Base-by-base conservation (phyloP, 1,139 yeast species). In the Petasospora fabianii region DNA sequence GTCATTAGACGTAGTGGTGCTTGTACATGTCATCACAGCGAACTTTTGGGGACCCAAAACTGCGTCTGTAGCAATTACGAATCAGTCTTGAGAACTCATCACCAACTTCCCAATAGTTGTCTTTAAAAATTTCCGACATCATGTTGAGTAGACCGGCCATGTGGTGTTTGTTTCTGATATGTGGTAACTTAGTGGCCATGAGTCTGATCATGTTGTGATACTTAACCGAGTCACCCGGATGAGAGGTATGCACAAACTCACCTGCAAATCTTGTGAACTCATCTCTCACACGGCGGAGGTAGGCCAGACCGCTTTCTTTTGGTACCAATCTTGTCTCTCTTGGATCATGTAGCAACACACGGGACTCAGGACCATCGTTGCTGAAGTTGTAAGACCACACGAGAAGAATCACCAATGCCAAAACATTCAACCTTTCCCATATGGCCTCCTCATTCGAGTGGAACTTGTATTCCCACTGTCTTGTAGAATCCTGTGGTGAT, bases 51-150 rank as follows among this genome's bases (percentile, higher is more conserved):
- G 69, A 68, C 0, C 86, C 86, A 33, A 75, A 62, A 27, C 79
- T 71, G 50, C 86, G 62, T 37, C 69, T 69, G 11, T 75, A 73
- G 60, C 84, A 79, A 53, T 79, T 77, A 35, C 70, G 61, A 19
- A 80, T 64, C 45, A 81, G 62, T 46, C 71, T 71, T 2, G 83
- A 77, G 49, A 75, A 69, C 50, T 80, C 87, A 42, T 73, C 65
- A 5, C 78, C 75, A 24, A 78, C 65, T 37, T 77, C 78, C 80
- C 82, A 80, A 49, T 76, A 77, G 50, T 80, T 69, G 34, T 62
- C 63, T 46, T 64, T 56, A 47, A 75, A 61, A 43, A 66, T 63
- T 5, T 64, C 59, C 1, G 76, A 72, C 20, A 80, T 66, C 46
- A 75, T 59, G 35, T 65, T 67, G 47, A 81, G 64, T 31, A 81